phyloP scores from a whole-genome alignment of 306 rosid genomes.

The Glycine tomentella region DNA sequence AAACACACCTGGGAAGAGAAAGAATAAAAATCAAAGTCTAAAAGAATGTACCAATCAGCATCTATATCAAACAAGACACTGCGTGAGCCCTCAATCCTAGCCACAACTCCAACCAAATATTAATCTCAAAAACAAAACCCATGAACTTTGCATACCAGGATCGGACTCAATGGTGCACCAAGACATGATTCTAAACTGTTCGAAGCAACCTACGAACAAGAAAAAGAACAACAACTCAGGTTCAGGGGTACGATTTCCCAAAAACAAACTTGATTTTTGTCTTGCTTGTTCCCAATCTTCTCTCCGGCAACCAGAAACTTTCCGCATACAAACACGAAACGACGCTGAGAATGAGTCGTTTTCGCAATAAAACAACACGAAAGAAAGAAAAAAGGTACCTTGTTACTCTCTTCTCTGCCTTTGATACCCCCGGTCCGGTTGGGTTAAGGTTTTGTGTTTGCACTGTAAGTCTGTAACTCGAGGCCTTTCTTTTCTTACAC shows the following conservation, averaged over 20 bases:
- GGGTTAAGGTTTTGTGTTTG: background rate
- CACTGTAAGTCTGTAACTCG: slow-evolving; percentile 4
- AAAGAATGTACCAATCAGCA: slow-evolving; percentile 32
- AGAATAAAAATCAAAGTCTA: slow-evolving; percentile 40
- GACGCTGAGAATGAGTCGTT: background rate
- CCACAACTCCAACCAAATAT: background rate
- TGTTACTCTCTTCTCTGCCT: background rate
- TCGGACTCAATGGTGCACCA: slow-evolving; percentile 99
- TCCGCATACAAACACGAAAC: background rate
- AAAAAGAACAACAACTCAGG: background rate
- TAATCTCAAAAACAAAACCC: background rate
- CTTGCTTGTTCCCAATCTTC: background rate
- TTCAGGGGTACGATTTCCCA: background rate
- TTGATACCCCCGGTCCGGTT: too few species aligned
- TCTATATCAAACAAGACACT: background rate
- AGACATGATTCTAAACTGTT: slow-evolving; percentile 69
- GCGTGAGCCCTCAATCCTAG: slow-evolving; percentile 10
- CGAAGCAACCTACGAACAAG: slow-evolving; percentile 52
- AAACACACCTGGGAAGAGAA: slow-evolving; percentile 76
- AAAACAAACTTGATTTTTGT: background rate
- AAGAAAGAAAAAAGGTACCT: slow-evolving; percentile 15
- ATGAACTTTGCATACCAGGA: slow-evolving; percentile 67
- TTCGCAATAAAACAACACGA: background rate
- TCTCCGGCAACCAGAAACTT: background rate
- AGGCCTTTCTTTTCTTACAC: background rate